Percentiles rank a stretch among this genome's conserved stretches.
phyloP scores from a whole-genome alignment of 768 basidiomycete species.

The Leccinum incarnatum region DNA sequence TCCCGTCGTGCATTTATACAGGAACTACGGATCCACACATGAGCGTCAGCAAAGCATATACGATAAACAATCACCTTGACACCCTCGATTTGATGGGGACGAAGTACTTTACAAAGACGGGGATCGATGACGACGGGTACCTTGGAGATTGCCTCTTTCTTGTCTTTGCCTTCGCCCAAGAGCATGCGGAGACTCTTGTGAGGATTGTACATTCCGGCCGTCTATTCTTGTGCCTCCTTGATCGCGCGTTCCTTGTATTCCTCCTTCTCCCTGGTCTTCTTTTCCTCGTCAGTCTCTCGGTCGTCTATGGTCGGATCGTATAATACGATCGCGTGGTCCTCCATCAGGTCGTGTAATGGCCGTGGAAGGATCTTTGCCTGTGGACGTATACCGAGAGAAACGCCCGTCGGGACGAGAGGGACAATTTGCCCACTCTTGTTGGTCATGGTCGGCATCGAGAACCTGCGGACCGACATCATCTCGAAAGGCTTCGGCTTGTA shows the following conservation, averaged over 20 bases:
- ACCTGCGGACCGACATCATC: conserved; percentile 51
- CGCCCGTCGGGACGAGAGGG: conserved; percentile 54
- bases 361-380: conserved; percentile 79
- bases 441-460: conserved; percentile 81
- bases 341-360: conserved; percentile 96
- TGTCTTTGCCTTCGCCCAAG: conserved; percentile 67
- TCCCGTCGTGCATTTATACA: conserved; percentile 94
- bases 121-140: conserved; percentile 98
- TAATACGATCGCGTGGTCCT: conserved; percentile 94
- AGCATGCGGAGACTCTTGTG: conserved; percentile 87
- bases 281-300: conserved; percentile 85
- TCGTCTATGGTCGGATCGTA: conserved; percentile 97
- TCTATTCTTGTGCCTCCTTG: conserved; percentile 66
- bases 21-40: conserved; percentile 56
- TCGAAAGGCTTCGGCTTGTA: conserved; percentile 80
- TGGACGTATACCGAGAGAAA: conserved; percentile 82
- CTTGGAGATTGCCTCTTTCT: conserved; percentile 66
- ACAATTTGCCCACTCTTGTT: conserved; percentile 67
- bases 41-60: not conserved
- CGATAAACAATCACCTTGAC: conserved; percentile 68
- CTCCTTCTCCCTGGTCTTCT: conserved; percentile 68
- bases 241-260: conserved; percentile 62
- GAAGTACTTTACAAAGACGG: conserved; percentile 75
- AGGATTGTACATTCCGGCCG: conserved; percentile 76
- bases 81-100: conserved; percentile 98